A percentile compares a stretch with the other conserved stretches of the same genome.
Conservation (phyloP, 2,329 filamentous ascomycete species). For the Penicillium sp. region DNA sequence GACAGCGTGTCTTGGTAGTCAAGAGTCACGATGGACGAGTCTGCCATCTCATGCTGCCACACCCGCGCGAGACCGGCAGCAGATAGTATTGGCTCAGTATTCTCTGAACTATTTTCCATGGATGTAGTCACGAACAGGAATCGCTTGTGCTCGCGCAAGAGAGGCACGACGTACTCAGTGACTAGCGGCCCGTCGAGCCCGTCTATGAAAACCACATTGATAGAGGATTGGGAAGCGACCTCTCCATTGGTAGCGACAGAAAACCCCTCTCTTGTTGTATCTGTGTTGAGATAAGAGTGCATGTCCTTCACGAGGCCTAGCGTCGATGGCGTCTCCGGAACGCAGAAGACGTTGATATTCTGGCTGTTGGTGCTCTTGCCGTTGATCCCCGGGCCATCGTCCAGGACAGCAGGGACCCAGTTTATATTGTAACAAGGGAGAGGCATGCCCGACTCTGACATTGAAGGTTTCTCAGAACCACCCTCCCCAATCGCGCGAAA, state of each 20-base stretch:
- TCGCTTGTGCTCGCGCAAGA: not conserved
- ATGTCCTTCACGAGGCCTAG: not conserved
- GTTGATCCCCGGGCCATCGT: not conserved
- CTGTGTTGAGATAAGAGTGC: not conserved
- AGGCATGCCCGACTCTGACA: no score
- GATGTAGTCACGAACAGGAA: not conserved
- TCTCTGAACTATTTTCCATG: not conserved
- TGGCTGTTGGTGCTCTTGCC: not conserved
- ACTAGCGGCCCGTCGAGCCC: not conserved
- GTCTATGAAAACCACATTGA: not conserved
- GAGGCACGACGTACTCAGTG: not conserved
- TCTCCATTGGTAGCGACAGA: not conserved
- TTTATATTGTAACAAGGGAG: not conserved
- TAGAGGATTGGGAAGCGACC: not conserved
- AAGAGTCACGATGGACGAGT: not conserved
- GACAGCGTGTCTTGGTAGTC: not conserved
- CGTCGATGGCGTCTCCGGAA: not conserved
- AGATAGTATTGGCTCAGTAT: no score
- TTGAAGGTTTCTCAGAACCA: not conserved
- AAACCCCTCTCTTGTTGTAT: not conserved
- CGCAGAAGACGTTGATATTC: not conserved
- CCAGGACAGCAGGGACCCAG: not conserved
- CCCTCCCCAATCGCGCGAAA: constrained; percentile 3
- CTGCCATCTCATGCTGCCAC: not conserved
- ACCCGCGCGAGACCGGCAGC: not conserved